Evolutionary conservation across 768 basidiomycete species (phyloP).

Genomic region (Zangia roseola): DNA sequence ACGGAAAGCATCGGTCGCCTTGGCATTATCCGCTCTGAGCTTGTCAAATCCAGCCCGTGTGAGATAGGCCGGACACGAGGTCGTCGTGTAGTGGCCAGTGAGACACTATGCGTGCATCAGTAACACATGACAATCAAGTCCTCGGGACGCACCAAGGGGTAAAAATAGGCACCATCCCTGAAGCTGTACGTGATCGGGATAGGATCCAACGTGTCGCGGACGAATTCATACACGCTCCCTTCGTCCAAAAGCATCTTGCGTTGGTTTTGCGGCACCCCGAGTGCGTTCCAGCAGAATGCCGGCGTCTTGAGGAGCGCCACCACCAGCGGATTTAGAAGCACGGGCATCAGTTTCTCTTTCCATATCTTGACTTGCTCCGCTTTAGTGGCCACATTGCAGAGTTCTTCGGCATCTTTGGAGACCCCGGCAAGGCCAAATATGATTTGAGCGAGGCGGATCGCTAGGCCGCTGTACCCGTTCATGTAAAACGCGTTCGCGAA

Average conservation of each 20-base stretch:
- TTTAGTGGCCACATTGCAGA: conserved; percentile 55
- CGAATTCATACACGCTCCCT: conserved; percentile 47
- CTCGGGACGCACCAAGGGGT: conserved; percentile 44
- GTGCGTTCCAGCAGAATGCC: conserved; percentile 68
- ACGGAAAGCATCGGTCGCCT: conserved; percentile 53
- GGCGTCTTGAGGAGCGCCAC: conserved; percentile 47
- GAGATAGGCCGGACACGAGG: conserved; percentile 64
- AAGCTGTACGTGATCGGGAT: conserved; percentile 46
- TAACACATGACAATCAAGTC: background rate
- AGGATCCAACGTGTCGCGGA: conserved; percentile 52
- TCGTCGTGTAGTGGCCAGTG: conserved; percentile 53
- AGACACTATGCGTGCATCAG: conserved; percentile 29
- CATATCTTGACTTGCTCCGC: conserved; percentile 64
- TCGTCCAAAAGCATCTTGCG: conserved; percentile 57
- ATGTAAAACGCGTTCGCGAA: conserved; percentile 59
- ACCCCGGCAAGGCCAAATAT: conserved; percentile 63
- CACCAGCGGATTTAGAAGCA: conserved; percentile 58
- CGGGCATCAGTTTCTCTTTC: conserved; percentile 55
- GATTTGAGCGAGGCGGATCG: conserved; percentile 57
- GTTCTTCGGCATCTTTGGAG: conserved; percentile 47
- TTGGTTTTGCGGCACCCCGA: conserved; percentile 75
- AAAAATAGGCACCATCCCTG: conserved; percentile 67
- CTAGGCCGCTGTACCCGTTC: conserved; percentile 66
- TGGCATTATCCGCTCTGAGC: conserved; percentile 48
- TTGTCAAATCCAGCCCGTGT: conserved; percentile 57